phyloP scores from a whole-genome alignment of 2,329 filamentous ascomycete species.

The Celoporthe dispersa region DNA sequence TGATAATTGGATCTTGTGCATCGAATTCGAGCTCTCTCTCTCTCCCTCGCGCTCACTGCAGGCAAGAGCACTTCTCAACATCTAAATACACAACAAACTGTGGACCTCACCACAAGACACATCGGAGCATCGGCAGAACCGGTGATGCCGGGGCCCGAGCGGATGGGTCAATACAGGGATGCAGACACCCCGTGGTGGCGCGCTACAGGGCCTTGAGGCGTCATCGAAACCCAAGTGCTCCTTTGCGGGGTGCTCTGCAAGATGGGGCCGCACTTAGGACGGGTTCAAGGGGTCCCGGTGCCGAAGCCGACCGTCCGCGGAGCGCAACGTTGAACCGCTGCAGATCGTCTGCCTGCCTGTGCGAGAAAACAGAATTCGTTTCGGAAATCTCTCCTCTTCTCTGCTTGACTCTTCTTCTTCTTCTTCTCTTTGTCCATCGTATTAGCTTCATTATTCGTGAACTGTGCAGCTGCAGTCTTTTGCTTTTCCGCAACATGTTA shows the following conservation, averaged over 20 bases:
- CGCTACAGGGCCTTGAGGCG: conserved; percentile 14
- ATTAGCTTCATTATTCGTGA: background rate
- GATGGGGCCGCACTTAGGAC: background rate
- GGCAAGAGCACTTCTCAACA: background rate
- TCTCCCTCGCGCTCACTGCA: background rate
- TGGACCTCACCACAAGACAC: background rate
- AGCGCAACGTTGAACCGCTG: background rate
- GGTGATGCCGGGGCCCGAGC: background rate
- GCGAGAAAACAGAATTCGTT: background rate
- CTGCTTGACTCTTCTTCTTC: background rate
- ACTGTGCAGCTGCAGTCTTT: background rate
- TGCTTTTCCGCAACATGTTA: background rate
- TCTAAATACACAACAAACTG: background rate
- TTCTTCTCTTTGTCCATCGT: background rate
- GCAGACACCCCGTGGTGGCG: background rate
- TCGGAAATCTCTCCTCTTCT: background rate
- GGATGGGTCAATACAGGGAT: background rate
- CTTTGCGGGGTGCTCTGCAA: background rate
- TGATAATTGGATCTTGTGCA: background rate
- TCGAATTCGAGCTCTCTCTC: no score
- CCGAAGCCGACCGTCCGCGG: conserved; percentile 8
- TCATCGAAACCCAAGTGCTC: conserved; percentile 10
- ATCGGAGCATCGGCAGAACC: background rate
- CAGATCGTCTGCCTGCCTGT: background rate
- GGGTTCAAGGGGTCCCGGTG: background rate